Evolutionary conservation across 371 early-diverging fungal species (phyloP), one percentile per base, ranked within the genome.

Genomic region (Rhizopus arrhizus): DNA sequence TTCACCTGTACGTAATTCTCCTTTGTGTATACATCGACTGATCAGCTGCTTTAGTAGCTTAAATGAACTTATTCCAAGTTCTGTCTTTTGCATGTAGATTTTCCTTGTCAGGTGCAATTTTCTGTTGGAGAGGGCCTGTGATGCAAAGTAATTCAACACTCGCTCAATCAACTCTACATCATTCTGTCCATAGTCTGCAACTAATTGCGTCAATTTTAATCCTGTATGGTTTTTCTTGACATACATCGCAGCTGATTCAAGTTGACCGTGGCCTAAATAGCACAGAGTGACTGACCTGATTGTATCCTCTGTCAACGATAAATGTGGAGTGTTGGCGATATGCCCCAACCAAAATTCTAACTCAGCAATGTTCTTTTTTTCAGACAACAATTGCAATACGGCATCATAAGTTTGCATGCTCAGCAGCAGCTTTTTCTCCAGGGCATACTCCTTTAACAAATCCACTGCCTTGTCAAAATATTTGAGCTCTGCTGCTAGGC

Each of bases 301-400:
- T 13, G 60, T 50, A 4, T 9, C n/a, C 5, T 33, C 38, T 1
- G 62, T 40, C 8, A 60, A 58, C 0, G 47, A 41, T 7, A 45
- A 7, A 1, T 58, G 50, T n/a, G 33, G 5, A 3, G n/a, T n/a
- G n/a, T 47, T 32, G 45, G 49, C 33, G 47, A 75, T 60, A 4
- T 58, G 48, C 1, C 58, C 15, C 15, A 70, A 9, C 77, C 77
- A 77, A 36, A 47, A 61, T 8, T 59, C 48, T 3, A 72, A 61
- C 46, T 53, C 35, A 6, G 56, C 47, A n/a, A 56, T 38, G 9
- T 61, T 53, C 11, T 62, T 56, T 4, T 55, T 45, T 11, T 28
- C 43, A 0, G 73, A 70, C 32, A 73, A 49, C 3, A 71, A 51
- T 10, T 61, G 48, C 8, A 83, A 64, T 5, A 81, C 46, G 8